Conservation (phyloP, 805 yeast genomes). For the Sugiyamaella lignohabitans region DNA sequence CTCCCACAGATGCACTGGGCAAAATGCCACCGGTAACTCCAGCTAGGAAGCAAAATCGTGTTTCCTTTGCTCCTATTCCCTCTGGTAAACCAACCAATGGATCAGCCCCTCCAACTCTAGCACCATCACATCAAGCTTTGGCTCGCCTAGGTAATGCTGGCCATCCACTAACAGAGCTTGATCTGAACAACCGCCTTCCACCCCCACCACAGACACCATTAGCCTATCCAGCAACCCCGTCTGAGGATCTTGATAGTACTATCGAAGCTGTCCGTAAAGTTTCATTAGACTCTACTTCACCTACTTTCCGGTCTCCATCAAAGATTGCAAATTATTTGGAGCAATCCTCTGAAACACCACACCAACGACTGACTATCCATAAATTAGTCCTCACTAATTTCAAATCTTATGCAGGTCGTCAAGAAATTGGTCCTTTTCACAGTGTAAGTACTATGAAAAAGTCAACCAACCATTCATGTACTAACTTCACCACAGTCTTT, state of each 20-base stretch:
- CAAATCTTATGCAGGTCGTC: conserved; percentile 93
- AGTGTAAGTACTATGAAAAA: conserved; percentile 25
- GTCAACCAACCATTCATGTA: background rate
- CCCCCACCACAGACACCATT: background rate
- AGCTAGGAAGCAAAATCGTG: background rate
- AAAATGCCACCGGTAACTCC: background rate
- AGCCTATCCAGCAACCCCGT: background rate
- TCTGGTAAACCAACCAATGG: background rate
- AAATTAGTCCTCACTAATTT: conserved; percentile 73
- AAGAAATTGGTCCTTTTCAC: conserved; percentile 91
- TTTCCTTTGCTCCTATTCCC: background rate
- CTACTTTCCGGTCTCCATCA: background rate
- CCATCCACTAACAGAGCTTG: background rate
- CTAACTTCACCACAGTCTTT: conserved; percentile 62
- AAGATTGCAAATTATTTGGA: no score
- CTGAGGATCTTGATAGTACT: background rate
- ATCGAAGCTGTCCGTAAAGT: background rate
- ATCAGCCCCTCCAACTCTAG: background rate
- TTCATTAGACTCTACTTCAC: background rate
- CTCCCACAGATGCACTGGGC: background rate
- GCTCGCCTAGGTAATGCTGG: background rate
- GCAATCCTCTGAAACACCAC: conserved; percentile 12
- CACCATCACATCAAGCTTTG: background rate
- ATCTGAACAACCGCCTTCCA: background rate
- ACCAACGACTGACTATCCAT: conserved; percentile 60